These are phyloP conservation scores for Oryza nivara DNA, from an alignment of 176 grass and related monocot genomes.

Conservation along the genomic window DNA sequence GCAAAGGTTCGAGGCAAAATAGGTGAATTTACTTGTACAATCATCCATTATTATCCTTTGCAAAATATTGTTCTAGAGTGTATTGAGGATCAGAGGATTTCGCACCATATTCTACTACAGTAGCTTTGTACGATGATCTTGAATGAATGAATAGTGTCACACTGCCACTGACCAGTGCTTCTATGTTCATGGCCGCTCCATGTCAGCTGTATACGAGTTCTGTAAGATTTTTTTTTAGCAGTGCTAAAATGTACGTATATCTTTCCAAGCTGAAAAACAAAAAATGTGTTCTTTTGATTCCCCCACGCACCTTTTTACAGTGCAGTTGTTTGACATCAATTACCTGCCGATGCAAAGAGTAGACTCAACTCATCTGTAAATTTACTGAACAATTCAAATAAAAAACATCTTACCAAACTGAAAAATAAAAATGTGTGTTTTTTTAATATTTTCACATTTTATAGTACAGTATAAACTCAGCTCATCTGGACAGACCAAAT, in stretches of 20 bases:
- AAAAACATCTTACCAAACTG: not conserved
- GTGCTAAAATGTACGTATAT: too few relatives aligned
- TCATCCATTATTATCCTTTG: constrained; percentile 35
- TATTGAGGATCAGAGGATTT: not conserved
- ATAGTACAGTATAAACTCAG: too few relatives aligned
- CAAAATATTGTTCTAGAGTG: constrained; percentile 5
- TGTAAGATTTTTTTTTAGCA: too few relatives aligned
- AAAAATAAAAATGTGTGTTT: not conserved
- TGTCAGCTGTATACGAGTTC: not conserved
- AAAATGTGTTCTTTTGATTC: too few relatives aligned
- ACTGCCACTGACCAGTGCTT: not conserved
- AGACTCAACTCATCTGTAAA: too few relatives aligned
- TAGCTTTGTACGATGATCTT: not conserved
- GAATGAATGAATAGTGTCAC: not conserved
- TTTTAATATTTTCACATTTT: not conserved
- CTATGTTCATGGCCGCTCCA: not conserved
- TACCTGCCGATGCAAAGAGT: too few relatives aligned
- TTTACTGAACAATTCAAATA: too few relatives aligned
- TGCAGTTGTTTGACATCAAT: too few relatives aligned
- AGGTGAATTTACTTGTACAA: constrained; percentile 56
- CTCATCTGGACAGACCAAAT: too few relatives aligned
- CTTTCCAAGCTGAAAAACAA: too few relatives aligned
- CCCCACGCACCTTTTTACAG: too few relatives aligned
- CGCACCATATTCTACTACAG: not conserved
- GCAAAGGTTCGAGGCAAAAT: constrained; percentile 70